Percentiles rank a stretch among this genome's conserved stretches.
phyloP scores from a whole-genome alignment of 192 early-diverging fungal genomes.

The Jimgerdemannia lactiflua region DNA sequence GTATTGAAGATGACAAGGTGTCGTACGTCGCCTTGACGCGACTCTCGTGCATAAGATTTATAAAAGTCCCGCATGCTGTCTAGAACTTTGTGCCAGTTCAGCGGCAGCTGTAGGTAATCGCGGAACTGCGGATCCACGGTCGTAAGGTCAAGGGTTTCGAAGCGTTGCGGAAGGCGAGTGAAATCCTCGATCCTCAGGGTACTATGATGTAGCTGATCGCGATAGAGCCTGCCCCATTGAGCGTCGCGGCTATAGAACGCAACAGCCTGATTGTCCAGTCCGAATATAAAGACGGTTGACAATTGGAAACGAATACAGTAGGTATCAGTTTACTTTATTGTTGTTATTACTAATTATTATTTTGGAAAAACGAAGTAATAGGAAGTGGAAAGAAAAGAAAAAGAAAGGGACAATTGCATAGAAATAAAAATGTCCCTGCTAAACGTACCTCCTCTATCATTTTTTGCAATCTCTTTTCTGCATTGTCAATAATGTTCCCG shows the following conservation, averaged over 20 bases:
- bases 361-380: no score
- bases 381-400: no score
- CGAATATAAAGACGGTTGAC: no score
- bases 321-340: no score
- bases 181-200: background rate
- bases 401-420: no score
- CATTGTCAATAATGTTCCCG: background rate
- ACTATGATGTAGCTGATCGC: background rate
- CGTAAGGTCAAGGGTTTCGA: background rate
- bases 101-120: background rate
- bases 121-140: background rate
- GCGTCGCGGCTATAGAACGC: background rate
- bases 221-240: background rate
- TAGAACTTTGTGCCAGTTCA: background rate
- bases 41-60: background rate
- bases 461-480: background rate
- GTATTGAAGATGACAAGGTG: background rate
- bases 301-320: no score
- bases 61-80: background rate
- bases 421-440: background rate
- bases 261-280: background rate
- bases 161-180: background rate
- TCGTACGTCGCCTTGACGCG: background rate
- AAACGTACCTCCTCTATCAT: background rate
- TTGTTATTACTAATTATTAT: no score